Base-by-base conservation (phyloP, 495 filamentous ascomycete genomes). In the Amniculicola lignicola region DNA sequence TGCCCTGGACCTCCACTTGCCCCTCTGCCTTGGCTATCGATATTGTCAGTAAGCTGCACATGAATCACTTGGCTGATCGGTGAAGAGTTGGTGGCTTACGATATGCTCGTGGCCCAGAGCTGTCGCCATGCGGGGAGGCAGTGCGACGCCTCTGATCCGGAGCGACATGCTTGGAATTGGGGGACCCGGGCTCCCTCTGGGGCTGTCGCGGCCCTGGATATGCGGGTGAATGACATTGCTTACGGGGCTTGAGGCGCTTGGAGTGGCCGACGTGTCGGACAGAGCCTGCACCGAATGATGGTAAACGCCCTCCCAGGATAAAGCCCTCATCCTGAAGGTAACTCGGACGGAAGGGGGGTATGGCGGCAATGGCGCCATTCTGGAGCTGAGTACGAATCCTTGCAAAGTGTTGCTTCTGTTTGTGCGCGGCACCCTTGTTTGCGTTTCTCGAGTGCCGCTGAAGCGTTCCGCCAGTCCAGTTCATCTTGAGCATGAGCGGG, bases 391-490 rank as follows among this genome's bases (percentile, higher is more conserved):
- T 51, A 2, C 61, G 51, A n/a, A 44, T 22, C 16, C 52, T 60
- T 4, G 61, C 58, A 44, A 67, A 68, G 44, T 64, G 54, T 39
- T 59, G 33, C 47, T 62, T 66, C 54, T 68, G 66, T 12, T 40
- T 35, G 11, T 52, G 35, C 10, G 43, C 22, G n/a, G 57, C 41
- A 9, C 57, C 55, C 3, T 56, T 53, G 39, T 46, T 35, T 5
- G 29, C 37, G 16, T 46, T 39, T 28, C 53, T 57, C 16, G 47
- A 54, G 22, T 57, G 54, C 22, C 63, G 54, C 19, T 57, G 66
- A 14, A 67, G 49, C 3, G 39, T 64, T 12, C 66, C 64, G 7
- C 66, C 64, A 14, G 59, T 67, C 66, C 61, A 66, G 33, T 66
- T 66, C 66, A 68, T 66, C n/a, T n/a, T n/a, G n/a, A n/a, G n/a